Base-by-base conservation (phyloP, 2,329 filamentous ascomycete species). In the Pestalotiopsis sp. region DNA sequence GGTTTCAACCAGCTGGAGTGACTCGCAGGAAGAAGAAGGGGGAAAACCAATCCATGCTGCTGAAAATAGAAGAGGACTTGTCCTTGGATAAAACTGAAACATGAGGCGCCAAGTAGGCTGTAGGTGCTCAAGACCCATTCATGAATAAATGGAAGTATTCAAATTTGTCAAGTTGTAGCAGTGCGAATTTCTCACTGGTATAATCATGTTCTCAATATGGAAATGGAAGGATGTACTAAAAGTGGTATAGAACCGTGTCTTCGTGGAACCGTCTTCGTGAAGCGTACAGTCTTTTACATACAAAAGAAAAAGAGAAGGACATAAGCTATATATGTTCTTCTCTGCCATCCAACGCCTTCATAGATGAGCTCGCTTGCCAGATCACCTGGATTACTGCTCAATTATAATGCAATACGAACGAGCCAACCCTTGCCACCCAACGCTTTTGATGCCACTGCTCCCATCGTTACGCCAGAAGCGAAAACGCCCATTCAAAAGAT, bases 281-380 rank as follows among this genome's bases (percentile, higher is more conserved):
- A 67, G 39, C 66, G 59, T 67, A 67, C 66, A 67, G 36, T 63
- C 58, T 67, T 67, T 58, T 67, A 67, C 66, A 67, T 62, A 67
- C 66, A 62, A 62, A 63, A 39, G 59, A 25, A 56, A 36, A 66
- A 56, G 52, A 27, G 23, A 41, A 41, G 20, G 7, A 36, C 25
- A 36, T 38, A 57, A 23, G 17, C n/a, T 45, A 36, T 66, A 23
- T 58, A 23, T 58, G 27, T n/a, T 13, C 52, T 38, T 66, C 31
- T 45, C 38, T 57, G 25, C 25, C 38, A n/a, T 58, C 27, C 49
- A 66, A 52, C 39, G 41, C 45, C 64, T 66, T 27, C 45, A 23
- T 64, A 45, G 25, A 66, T 58, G 64, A 52, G 45, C 64, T 66
- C 64, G 12, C 17, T 49, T 11, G 27, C 52, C 59, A 62, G 64